Percentiles rank a stretch among this genome's conserved stretches.
Conservation (phyloP, 78 protist species). For the Speleostelium caveatum region DNA sequence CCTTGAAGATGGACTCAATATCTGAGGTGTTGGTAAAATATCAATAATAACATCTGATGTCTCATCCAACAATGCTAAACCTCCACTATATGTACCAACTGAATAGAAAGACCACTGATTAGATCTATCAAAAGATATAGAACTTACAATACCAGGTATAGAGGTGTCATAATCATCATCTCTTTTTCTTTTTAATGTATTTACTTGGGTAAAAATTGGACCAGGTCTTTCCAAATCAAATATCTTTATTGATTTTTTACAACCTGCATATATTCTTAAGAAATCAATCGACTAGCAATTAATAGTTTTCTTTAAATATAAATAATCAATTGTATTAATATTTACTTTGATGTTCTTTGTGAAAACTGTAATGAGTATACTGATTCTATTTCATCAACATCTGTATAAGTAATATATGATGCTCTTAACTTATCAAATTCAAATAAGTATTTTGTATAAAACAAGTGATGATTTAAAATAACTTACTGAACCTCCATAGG, state of each 20-base stretch:
- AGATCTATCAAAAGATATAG: slow-evolving; percentile 38
- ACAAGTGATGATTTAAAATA: neutral
- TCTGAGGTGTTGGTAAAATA: slow-evolving; percentile 17
- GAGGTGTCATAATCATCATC: neutral
- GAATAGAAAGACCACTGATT: slow-evolving; percentile 14
- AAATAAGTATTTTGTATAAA: no score
- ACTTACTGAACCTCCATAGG: slow-evolving; percentile 5
- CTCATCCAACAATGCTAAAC: slow-evolving; percentile 54
- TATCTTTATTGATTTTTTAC: slow-evolving; percentile 46
- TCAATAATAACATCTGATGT: slow-evolving; percentile 21
- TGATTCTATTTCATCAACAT: slow-evolving; percentile 62
- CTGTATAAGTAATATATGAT: slow-evolving; percentile 43
- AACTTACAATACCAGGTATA: slow-evolving; percentile 37
- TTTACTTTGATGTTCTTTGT: slow-evolving; percentile 7
- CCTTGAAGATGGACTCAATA: neutral
- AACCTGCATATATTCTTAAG: slow-evolving; percentile 38
- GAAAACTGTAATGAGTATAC: slow-evolving; percentile 37
- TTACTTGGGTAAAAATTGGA: slow-evolving; percentile 4
- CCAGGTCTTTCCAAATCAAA: slow-evolving; percentile 60
- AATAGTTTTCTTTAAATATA: neutral
- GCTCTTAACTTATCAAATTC: neutral
- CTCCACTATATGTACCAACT: slow-evolving; percentile 45
- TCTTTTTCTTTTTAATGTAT: slow-evolving; percentile 12
- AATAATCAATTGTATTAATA: neutral
- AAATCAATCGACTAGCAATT: neutral